A percentile compares a stretch with the other conserved stretches of the same genome.
Evolutionary conservation across 2,329 filamentous ascomycete genomes (phyloP).

Genomic region (Xylaria sp.): DNA sequence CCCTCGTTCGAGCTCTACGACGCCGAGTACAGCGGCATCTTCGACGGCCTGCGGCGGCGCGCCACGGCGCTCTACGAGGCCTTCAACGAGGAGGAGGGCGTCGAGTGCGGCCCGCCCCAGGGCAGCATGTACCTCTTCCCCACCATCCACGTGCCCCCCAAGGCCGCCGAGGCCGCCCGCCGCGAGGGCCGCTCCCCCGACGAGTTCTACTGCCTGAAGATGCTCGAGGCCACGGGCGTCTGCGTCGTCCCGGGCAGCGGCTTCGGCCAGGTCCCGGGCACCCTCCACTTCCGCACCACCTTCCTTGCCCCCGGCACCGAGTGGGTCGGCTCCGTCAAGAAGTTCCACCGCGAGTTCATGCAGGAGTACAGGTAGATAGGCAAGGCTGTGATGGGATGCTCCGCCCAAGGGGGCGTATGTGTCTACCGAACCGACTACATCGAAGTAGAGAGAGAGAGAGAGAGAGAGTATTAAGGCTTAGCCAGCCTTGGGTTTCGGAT

Average conservation of each 20-base stretch:
- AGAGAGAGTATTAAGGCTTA: no score
- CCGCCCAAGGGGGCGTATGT: no score
- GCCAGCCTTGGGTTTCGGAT: no score
- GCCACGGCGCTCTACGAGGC: constrained; percentile 86
- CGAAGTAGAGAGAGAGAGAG: no score
- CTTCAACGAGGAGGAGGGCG: constrained; percentile 93
- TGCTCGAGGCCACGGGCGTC: constrained; percentile 92
- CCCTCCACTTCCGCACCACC: constrained; percentile 92
- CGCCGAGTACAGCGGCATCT: constrained; percentile 83
- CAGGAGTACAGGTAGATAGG: constrained; percentile 74
- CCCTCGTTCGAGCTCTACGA: constrained; percentile 83
- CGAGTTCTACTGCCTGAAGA: constrained; percentile 89
- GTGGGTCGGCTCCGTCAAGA: constrained; percentile 84
- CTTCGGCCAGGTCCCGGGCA: constrained; percentile 91
- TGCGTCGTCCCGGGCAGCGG: constrained; percentile 92
- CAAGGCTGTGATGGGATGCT: no score
- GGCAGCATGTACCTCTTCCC: constrained; percentile 99
- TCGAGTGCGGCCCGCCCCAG: constrained; percentile 86
- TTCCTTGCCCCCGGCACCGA: constrained; percentile 96
- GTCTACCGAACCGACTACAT: no score
- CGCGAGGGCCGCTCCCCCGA: constrained; percentile 76
- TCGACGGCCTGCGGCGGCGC: constrained; percentile 74
- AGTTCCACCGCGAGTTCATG: constrained; percentile 93
- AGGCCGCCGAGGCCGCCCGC: constrained; percentile 75
- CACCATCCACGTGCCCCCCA: constrained; percentile 77